A percentile compares a stretch with the other conserved stretches of the same genome.
phyloP scores from a whole-genome alignment of 495 filamentous ascomycete species.

The Aspergillus mulundensis region DNA sequence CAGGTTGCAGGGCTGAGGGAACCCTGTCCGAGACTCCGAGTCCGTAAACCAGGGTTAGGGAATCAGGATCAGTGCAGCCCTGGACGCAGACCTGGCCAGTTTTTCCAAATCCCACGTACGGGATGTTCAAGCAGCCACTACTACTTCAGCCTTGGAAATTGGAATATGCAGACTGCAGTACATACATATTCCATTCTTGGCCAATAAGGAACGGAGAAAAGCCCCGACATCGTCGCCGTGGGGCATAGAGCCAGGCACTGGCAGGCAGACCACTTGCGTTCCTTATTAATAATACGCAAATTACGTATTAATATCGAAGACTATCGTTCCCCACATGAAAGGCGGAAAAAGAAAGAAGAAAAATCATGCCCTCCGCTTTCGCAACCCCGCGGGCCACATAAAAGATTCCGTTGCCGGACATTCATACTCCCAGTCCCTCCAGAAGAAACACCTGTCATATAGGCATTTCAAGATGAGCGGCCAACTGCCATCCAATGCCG shows the following conservation, averaged over 20 bases:
- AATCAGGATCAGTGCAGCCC: too few species aligned
- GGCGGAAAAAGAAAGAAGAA: conserved; percentile 27
- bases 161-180: too few species aligned
- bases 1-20: too few species aligned
- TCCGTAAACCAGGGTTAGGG: too few species aligned
- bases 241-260: background rate
- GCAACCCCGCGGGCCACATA: conserved; percentile 28
- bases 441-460: conserved; percentile 2
- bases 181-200: background rate
- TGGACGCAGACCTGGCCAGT: too few species aligned
- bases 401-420: conserved; percentile 20
- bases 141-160: too few species aligned
- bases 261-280: background rate
- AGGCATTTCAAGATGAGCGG: conserved; percentile 17
- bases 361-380: conserved; percentile 37
- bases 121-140: too few species aligned
- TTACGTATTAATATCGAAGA: conserved; percentile 1
- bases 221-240: conserved; percentile 4
- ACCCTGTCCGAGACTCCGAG: too few species aligned
- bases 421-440: conserved; percentile 1
- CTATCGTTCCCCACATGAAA: conserved; percentile 14
- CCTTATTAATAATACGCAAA: background rate
- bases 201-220: background rate
- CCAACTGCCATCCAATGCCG: conserved; percentile 12
- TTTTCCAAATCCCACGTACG: too few species aligned